Base-by-base conservation (phyloP, 148 eudicot species). In the Limonium bicolor region DNA sequence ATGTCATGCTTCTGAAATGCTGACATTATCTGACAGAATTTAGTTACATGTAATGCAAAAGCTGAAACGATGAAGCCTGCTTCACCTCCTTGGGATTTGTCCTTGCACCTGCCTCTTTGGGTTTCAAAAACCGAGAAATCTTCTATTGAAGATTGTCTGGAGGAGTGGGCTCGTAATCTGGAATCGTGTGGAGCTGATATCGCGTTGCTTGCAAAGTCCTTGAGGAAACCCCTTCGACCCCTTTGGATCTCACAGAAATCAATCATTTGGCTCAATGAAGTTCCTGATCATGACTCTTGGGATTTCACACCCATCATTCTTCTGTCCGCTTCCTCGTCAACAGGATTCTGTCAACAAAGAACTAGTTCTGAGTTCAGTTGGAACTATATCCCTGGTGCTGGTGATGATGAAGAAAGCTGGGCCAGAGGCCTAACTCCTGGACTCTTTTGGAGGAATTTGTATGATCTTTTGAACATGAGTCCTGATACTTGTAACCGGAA, bases 351-450 rank as follows among this genome's bases (percentile, higher is more conserved):
- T 61, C 86, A 60, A 46, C 72, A 75, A 31, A 68, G 71, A 20
- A 76, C 71, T 27, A 84, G 77, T 46, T 77, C 95, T 10, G 82
- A 90, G 60, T 84, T 77, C 53, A 90, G 97, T 51, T 90, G 93
- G 92, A 90, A 61, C 40, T 90, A 90, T 59, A 90, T 90, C 30
- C 58, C 97, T 27, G 97, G 97, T 31, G 97, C 97, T 37, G 97
- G 97, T 55, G 97, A 90, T 55, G 97, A 90, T 47, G 97, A 90
- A 62, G 97, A 90, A 59, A 90, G 93, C 53, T 90, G 97, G 97
- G 69, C 97, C 21, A 70, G 95, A 55, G 95, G 95, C 18, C 66
- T 90, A 54, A 65, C 82, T 3, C 95, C 95, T 2, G 33, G 24
- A 26, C 82, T 90, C 35, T 90, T 84, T 60, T 90, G 97, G 97